Evolutionary conservation across 257 asterid species (phyloP).

Genomic region (Hygrophila difformis): DNA sequence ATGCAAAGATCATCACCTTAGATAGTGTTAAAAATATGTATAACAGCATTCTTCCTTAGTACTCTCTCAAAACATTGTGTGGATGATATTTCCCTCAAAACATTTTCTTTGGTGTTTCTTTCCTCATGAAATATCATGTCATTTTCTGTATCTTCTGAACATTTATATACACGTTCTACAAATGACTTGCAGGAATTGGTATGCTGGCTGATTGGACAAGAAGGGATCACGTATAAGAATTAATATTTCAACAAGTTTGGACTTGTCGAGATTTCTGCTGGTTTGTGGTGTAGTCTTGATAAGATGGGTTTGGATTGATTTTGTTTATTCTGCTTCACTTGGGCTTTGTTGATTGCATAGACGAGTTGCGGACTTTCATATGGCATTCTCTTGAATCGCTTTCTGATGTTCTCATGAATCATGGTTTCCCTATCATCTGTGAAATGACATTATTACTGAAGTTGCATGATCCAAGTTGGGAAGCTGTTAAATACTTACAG

Average conservation of each 20-base stretch:
- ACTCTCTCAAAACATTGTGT: too few species aligned
- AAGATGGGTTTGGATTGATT: neutral
- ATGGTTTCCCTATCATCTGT: neutral
- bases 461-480: constrained; percentile 1
- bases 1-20: too few species aligned
- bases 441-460: neutral
- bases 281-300: neutral
- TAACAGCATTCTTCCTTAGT: too few species aligned
- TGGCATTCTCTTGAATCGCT: constrained; percentile 27
- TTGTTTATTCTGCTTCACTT: too few species aligned
- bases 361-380: constrained; percentile 27
- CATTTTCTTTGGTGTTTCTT: too few species aligned
- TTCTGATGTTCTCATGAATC: neutral
- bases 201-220: too few species aligned
- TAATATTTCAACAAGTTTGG: neutral
- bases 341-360: constrained; percentile 11
- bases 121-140: too few species aligned
- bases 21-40: too few species aligned
- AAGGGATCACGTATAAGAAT: neutral
- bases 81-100: neutral
- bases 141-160: too few species aligned
- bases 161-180: too few species aligned
- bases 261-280: neutral
- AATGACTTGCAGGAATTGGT: too few species aligned
- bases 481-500: neutral